Conservation (phyloP, 768 basidiomycete genomes). For the Trametes elegans region DNA sequence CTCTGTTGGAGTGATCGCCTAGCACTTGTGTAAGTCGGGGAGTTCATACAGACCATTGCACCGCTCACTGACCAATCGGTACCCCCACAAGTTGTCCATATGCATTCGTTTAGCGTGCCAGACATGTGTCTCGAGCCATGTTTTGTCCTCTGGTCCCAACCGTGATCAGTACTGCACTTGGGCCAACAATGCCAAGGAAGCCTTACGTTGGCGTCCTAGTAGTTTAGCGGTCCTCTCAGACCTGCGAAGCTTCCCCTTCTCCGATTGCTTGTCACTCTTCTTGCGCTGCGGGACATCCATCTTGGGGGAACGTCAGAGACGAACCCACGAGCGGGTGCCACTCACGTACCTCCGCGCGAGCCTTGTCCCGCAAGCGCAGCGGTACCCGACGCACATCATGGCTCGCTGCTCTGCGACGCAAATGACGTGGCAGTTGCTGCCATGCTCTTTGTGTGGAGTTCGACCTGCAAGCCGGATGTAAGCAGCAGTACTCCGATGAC, state of each 20-base stretch:
- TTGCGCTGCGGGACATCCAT: constrained; percentile 52
- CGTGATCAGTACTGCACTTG: not conserved
- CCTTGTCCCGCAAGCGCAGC: constrained; percentile 75
- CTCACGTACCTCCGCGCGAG: constrained; percentile 83
- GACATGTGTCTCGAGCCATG: constrained; percentile 94
- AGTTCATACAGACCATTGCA: not conserved
- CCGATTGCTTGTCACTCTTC: too few relatives aligned
- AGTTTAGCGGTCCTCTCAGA: constrained; percentile 65
- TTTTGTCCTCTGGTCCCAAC: constrained; percentile 63
- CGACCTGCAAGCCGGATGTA: constrained; percentile 40
- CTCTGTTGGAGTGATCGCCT: constrained; percentile 87
- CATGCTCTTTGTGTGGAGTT: constrained; percentile 80
- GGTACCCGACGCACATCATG: constrained; percentile 94
- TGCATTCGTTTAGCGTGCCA: constrained; percentile 98
- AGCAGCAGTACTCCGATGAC: not conserved
- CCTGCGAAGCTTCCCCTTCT: too few relatives aligned
- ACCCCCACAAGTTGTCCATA: constrained; percentile 93
- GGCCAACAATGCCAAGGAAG: not conserved
- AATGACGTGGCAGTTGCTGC: constrained; percentile 89
- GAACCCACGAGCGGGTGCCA: too few relatives aligned
- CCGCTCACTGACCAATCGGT: constrained; percentile 60
- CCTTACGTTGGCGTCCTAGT: constrained; percentile 73
- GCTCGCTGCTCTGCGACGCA: constrained; percentile 90
- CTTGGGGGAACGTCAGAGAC: constrained; percentile 30
- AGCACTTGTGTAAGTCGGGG: not conserved